Conservation (phyloP, 257 asterid genomes). For the Ilex asprella region DNA sequence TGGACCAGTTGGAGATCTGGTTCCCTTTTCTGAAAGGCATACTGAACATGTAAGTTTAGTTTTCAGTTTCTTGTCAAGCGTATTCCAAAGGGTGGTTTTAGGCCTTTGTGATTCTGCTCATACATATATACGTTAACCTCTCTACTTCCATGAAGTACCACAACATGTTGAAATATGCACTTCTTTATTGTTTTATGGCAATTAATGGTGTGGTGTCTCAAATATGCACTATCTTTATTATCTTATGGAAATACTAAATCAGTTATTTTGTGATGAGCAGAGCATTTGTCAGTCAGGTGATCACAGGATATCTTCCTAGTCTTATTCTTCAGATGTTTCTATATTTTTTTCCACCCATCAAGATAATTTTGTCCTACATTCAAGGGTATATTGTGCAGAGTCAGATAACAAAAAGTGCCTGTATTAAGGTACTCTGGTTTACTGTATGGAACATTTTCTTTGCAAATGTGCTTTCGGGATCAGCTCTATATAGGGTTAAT, state of each 20-base stretch:
- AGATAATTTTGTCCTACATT: conserved; percentile 74
- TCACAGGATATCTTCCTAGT: conserved; percentile 98
- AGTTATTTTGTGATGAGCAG: conserved; percentile 38
- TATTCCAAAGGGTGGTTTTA: too few relatives aligned
- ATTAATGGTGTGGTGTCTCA: too few relatives aligned
- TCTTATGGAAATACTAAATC: conserved; percentile 7
- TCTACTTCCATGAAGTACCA: too few relatives aligned
- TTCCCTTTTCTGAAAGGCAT: conserved; percentile 72
- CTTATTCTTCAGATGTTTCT: conserved; percentile 70
- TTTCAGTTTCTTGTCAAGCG: too few relatives aligned
- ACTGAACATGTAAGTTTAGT: conserved; percentile 51
- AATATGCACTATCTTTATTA: too few relatives aligned
- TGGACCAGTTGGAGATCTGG: conserved; percentile 77
- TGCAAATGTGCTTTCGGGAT: conserved; percentile 85
- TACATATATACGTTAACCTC: too few relatives aligned
- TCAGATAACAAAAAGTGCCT: conserved; percentile 86
- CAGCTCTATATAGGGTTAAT: conserved; percentile 63
- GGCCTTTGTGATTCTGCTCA: too few relatives aligned
- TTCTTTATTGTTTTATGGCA: too few relatives aligned
- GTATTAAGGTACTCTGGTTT: conserved; percentile 80
- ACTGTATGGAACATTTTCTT: conserved; percentile 90
- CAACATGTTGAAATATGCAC: too few relatives aligned
- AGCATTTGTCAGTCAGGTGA: conserved; percentile 57
- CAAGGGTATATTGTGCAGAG: conserved; percentile 89
- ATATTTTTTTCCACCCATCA: conserved; percentile 63